Evolutionary conservation across 345 rosid genomes (phyloP), one percentile per base, ranked within the genome.

Genomic region (Syzygium aromaticum): DNA sequence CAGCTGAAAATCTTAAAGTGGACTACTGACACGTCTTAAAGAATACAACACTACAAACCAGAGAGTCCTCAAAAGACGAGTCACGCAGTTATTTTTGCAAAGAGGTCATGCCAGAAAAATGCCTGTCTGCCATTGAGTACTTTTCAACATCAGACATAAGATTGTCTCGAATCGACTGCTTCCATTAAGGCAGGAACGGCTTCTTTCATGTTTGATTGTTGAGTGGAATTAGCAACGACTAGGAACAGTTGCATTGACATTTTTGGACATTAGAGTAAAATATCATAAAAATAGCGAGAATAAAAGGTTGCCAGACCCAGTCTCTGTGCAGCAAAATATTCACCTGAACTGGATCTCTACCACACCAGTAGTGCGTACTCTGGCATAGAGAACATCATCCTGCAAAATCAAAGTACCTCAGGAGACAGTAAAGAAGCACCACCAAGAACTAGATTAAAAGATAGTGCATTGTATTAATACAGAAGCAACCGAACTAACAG

Each of bases 301-400:
- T 73, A 73, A 73, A 73, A 33, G 15, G 82, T 73, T 9, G 82
- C 17, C 57, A 84, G 27, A 49, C 80, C 61, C 56, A 56, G 25
- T 73, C 43, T 19, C 25, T 17, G 38, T 33, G 80, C 49, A 73
- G 25, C 1, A 73, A 73, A 33, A 38, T 85, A 84, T 87, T 92
- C 91, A 98, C 99, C 99, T 96, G 97, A 98, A 98, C 90, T 98
- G 99, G 90, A 98, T 96, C 93, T 96, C 98, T 77, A 98, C 98
- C 17, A 98, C 98, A 88, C 99, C 99, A 84, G 98, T 95, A 52
- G 99, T 98, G 84, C 99, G 98, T 87, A 96, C 95, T 93, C 99
- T 94, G 27, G 99, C 98, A 91, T 94, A 94, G 30, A 98, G 98
- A 88, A 98, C 94, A 90, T 98, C 99, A 59, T 98, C 99, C 99